Percentiles rank a stretch among this genome's conserved stretches.
These are phyloP conservation scores for Seiridium unicorne DNA, from an alignment of 2,329 filamentous ascomycete species.

Conservation along the genomic window DNA sequence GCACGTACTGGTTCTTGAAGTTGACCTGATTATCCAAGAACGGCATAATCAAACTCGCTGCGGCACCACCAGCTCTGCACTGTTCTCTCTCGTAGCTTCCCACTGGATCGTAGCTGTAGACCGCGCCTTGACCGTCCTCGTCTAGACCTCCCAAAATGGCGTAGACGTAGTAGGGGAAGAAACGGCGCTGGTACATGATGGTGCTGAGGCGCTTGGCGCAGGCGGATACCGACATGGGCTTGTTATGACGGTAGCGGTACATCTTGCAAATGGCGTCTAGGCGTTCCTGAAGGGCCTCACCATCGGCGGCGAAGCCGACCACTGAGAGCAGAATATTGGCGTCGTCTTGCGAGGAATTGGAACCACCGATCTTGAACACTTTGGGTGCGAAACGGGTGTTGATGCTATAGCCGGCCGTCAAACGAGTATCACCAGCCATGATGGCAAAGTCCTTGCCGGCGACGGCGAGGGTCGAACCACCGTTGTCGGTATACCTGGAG, in stretches of 20 bases:
- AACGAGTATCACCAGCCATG: constrained; percentile 94
- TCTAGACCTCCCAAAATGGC: constrained; percentile 93
- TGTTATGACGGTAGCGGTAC: constrained; percentile 97
- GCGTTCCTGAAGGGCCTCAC: constrained; percentile 88
- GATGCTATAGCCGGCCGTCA: constrained; percentile 97
- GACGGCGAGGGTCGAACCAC: constrained; percentile 93
- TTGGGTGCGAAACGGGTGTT: constrained; percentile 95
- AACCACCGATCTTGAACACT: constrained; percentile 94
- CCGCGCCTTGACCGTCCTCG: constrained; percentile 87
- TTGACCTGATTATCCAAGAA: constrained; percentile 99
- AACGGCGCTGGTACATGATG: constrained; percentile 94
- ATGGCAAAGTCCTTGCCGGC: constrained; percentile 92
- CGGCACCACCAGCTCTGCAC: constrained; percentile 89
- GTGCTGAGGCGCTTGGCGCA: constrained; percentile 94
- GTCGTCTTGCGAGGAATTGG: constrained; percentile 79
- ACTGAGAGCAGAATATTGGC: constrained; percentile 89
- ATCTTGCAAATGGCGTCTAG: constrained; percentile 96
- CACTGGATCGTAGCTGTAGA: constrained; percentile 97
- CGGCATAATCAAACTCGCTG: constrained; percentile 94
- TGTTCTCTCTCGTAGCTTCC: constrained; percentile 97
- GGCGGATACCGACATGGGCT: constrained; percentile 90
- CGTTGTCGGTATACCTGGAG: constrained; percentile 91
- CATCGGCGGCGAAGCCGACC: constrained; percentile 93
- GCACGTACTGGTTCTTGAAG: constrained; percentile 97
- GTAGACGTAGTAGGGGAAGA: constrained; percentile 98